Percentiles rank a stretch among this genome's conserved stretches.
phyloP scores from a whole-genome alignment of 306 rosid species.

The Gastrolobium villosum region DNA sequence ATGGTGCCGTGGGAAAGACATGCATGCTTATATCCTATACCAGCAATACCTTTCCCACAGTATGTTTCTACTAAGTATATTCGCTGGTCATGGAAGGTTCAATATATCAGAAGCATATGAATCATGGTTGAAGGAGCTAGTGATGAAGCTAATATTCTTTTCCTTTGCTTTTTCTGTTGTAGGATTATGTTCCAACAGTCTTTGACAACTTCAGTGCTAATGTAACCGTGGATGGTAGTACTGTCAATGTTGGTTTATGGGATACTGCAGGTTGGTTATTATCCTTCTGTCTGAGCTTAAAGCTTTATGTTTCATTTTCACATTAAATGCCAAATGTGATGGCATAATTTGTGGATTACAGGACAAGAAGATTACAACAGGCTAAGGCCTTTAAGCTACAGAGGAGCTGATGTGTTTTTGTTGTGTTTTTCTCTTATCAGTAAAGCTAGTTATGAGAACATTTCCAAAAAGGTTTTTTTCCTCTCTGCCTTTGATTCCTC shows the following conservation, averaged over 20 bases:
- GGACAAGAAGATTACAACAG: slow-evolving; percentile 98
- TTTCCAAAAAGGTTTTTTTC: slow-evolving; percentile 78
- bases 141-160: slow-evolving; percentile 36
- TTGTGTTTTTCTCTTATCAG: slow-evolving; percentile 90
- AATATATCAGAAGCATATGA: slow-evolving; percentile 5
- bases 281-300: not conserved
- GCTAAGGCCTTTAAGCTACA: slow-evolving; percentile 95
- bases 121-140: slow-evolving; percentile 14
- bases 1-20: slow-evolving; percentile 98
- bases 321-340: slow-evolving; percentile 3
- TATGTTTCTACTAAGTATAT: slow-evolving; percentile 43
- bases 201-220: slow-evolving; percentile 81
- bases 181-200: slow-evolving; percentile 93
- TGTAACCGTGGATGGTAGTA: slow-evolving; percentile 70
- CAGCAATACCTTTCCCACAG: slow-evolving; percentile 93
- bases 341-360: slow-evolving; percentile 42
- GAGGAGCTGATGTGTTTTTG: slow-evolving; percentile 96
- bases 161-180: slow-evolving; percentile 4
- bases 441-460: slow-evolving; percentile 93
- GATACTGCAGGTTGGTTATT: slow-evolving; percentile 74
- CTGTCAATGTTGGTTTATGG: slow-evolving; percentile 82
- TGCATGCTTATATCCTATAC: slow-evolving; percentile 97
- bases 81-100: slow-evolving; percentile 2
- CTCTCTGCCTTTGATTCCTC: not conserved
- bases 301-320: not conserved